These are phyloP conservation scores for Saccharomyces hybrid DNA, from an alignment of 1,139 yeast species.

Conservation along the genomic window DNA sequence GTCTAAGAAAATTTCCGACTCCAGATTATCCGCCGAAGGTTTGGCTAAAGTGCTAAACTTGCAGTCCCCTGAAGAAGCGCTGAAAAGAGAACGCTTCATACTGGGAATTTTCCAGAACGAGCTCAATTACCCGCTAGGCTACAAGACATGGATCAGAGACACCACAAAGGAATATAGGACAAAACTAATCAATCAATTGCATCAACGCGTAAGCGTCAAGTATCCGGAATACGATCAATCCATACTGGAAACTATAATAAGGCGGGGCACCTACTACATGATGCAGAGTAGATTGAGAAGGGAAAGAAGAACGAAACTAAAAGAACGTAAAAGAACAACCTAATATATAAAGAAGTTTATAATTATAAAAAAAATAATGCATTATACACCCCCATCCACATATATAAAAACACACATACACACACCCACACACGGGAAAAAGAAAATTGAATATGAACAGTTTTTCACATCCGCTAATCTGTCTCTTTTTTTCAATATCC, in stretches of 20 bases:
- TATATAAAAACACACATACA: neutral
- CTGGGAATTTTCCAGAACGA: constrained; percentile 49
- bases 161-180: constrained; percentile 49
- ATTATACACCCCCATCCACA: neutral
- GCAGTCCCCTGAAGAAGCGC: constrained; percentile 48
- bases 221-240: constrained; percentile 49
- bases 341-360: neutral
- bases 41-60: constrained; percentile 48
- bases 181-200: constrained; percentile 43
- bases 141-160: constrained; percentile 76
- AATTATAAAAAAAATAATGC: neutral
- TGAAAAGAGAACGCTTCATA: constrained; percentile 52
- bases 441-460: neutral
- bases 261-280: constrained; percentile 70
- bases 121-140: constrained; percentile 63
- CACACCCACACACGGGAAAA: neutral
- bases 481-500: neutral
- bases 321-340: constrained; percentile 14
- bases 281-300: constrained; percentile 76
- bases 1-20: constrained; percentile 38
- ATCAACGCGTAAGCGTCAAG: constrained; percentile 39
- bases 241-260: constrained; percentile 59
- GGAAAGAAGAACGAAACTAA: constrained; percentile 46
- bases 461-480: neutral
- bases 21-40: constrained; percentile 51